phyloP scores from a whole-genome alignment of 2,329 filamentous ascomycete species.

The Pyricularia pennisetigena region DNA sequence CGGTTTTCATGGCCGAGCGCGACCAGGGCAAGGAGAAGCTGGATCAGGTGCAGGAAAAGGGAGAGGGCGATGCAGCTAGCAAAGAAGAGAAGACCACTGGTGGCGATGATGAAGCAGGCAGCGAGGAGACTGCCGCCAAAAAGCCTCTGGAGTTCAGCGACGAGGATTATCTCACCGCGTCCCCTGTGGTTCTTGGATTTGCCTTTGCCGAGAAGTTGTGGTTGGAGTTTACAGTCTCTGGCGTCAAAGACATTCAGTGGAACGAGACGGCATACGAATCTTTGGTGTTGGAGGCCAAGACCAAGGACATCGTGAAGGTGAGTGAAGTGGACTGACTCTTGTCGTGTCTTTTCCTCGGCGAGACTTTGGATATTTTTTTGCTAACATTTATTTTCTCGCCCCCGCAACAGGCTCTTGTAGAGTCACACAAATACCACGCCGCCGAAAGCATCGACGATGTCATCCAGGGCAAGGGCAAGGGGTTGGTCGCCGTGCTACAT shows the following conservation, averaged over 20 bases:
- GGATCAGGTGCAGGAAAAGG: conserved; percentile 35
- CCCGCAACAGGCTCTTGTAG: conserved; percentile 55
- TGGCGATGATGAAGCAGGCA: conserved; percentile 10
- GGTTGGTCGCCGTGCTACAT: conserved; percentile 66
- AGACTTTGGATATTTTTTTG: background rate
- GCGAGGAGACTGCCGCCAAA: conserved; percentile 20
- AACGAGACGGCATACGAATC: conserved; percentile 76
- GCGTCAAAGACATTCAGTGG: conserved; percentile 73
- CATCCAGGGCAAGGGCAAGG: conserved; percentile 76
- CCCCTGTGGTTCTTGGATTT: conserved; percentile 77
- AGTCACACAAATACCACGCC: conserved; percentile 74
- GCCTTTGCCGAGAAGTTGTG: conserved; percentile 82
- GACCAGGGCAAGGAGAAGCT: conserved; percentile 36
- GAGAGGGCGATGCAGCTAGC: conserved; percentile 10
- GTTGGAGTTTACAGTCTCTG: conserved; percentile 78
- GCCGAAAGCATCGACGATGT: conserved; percentile 76
- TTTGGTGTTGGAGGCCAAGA: conserved; percentile 57
- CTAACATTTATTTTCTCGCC: background rate
- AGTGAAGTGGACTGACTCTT: background rate
- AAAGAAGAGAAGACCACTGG: background rate
- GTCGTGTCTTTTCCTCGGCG: conserved; percentile 5
- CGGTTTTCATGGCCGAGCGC: conserved; percentile 17
- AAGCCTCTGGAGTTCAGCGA: conserved; percentile 53
- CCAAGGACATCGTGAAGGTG: conserved; percentile 56
- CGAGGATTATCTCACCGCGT: conserved; percentile 76